Conservation (phyloP, 2,329 filamentous ascomycete species). For the Colletotrichum orbiculare region DNA sequence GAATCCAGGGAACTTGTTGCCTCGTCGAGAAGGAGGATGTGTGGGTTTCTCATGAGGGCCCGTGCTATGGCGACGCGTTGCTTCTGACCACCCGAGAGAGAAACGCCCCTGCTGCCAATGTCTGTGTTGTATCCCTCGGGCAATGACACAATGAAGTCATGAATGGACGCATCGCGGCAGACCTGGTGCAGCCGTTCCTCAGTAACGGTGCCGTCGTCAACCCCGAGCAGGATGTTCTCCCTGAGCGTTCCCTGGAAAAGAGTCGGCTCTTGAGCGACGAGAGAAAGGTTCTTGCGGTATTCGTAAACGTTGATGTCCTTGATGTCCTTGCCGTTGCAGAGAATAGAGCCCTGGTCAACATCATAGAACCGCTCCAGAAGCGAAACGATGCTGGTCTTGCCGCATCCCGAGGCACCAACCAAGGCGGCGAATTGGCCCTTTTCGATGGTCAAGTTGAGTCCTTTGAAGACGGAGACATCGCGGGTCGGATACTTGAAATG, state of each 20-base stretch:
- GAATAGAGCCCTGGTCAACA: conserved; percentile 70
- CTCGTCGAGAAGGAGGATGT: conserved; percentile 77
- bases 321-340: conserved; percentile 72
- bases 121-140: conserved; percentile 76
- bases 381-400: conserved; percentile 78
- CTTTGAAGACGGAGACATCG: conserved; percentile 66
- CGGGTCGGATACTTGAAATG: conserved; percentile 72
- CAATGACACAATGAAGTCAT: conserved; percentile 76
- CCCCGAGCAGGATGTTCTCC: conserved; percentile 76
- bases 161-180: conserved; percentile 73
- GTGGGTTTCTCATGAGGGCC: conserved; percentile 73
- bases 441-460: conserved; percentile 71
- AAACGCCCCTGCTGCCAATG: conserved; percentile 74
- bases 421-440: conserved; percentile 78
- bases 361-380: conserved; percentile 79
- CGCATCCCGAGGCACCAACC: conserved; percentile 76
- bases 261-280: conserved; percentile 80
- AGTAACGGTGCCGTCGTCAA: conserved; percentile 63
- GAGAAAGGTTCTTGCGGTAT: conserved; percentile 73
- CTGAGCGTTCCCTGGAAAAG: conserved; percentile 74
- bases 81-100: conserved; percentile 77
- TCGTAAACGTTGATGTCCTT: conserved; percentile 65
- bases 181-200: conserved; percentile 63
- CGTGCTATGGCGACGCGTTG: conserved; percentile 77
- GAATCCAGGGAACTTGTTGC: conserved; percentile 77